Percentiles rank a stretch among this genome's conserved stretches.
Conservation (phyloP, 1,139 yeast species). For the Arxiozyma telluris region DNA sequence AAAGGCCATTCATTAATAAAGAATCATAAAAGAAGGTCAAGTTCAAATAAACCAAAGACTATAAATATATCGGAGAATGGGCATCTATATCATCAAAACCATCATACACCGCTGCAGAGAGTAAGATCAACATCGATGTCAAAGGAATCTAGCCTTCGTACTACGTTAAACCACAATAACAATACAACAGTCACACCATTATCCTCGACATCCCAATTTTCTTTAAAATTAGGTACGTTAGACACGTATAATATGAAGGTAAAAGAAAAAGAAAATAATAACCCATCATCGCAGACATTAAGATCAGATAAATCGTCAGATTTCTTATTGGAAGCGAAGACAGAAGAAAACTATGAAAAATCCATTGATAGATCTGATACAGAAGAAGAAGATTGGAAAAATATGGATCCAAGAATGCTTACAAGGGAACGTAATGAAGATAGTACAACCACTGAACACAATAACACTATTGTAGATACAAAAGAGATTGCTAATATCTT, state of each 20-base stretch:
- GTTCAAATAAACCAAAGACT: conserved; percentile 7
- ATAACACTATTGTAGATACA: conserved; percentile 7
- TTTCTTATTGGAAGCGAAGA: not conserved
- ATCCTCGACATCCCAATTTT: not conserved
- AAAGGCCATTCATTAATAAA: conserved; percentile 21
- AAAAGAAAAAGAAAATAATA: not conserved
- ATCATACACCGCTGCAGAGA: not conserved
- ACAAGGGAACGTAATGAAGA: conserved; percentile 5
- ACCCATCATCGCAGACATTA: not conserved
- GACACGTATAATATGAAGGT: not conserved
- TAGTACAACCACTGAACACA: conserved; percentile 36
- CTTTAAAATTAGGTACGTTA: not conserved
- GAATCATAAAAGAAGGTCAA: conserved; percentile 15
- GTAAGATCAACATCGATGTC: conserved; percentile 14
- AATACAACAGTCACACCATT: not conserved
- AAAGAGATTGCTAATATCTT: conserved; percentile 14
- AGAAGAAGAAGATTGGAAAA: conserved; percentile 94
- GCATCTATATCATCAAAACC: not conserved
- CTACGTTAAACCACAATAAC: conserved; percentile 10
- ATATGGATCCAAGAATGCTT: conserved; percentile 67
- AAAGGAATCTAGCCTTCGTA: conserved; percentile 24
- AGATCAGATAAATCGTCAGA: not conserved
- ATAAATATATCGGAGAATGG: not conserved
- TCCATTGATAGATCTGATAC: conserved; percentile 40
- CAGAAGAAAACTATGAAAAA: not conserved